Conservation (phyloP, 495 filamentous ascomycete species). For the Chaetomidium leptoderma region DNA sequence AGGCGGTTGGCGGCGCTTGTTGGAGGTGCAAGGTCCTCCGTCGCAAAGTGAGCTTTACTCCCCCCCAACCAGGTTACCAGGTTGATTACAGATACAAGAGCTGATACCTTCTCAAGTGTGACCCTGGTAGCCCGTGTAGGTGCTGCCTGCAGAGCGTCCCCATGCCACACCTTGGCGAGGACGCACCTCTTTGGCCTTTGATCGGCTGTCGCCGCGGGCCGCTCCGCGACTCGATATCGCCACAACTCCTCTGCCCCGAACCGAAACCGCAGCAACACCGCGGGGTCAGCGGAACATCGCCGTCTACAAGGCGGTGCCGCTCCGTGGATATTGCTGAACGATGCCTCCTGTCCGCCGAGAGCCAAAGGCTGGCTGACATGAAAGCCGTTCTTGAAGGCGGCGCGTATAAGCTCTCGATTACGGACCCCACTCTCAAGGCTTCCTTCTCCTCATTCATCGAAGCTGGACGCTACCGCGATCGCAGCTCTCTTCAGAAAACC, state of each 20-base stretch:
- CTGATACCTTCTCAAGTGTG: conserved; percentile 26
- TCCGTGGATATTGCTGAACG: conserved; percentile 25
- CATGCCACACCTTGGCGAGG: conserved; percentile 28
- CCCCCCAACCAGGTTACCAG: no score
- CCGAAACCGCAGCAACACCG: neutral
- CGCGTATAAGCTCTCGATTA: conserved; percentile 26
- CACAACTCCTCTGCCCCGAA: conserved; percentile 29
- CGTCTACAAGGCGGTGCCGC: conserved; percentile 14
- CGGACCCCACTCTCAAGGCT: conserved; percentile 16
- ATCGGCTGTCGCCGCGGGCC: conserved; percentile 34
- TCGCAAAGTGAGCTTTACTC: conserved; percentile 24
- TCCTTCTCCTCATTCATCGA: conserved; percentile 26
- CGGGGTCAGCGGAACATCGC: neutral
- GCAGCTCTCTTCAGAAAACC: conserved; percentile 22
- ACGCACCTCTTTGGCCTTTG: conserved; percentile 33
- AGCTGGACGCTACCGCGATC: conserved; percentile 28
- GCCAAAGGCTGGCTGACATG: conserved; percentile 30
- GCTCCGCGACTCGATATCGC: conserved; percentile 25
- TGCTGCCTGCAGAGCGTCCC: conserved; percentile 32
- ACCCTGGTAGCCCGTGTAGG: conserved; percentile 28
- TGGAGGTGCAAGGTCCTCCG: conserved; percentile 38
- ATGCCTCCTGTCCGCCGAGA: conserved; percentile 26
- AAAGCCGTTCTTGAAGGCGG: conserved; percentile 31
- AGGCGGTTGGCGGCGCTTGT: conserved; percentile 30
- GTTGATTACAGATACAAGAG: neutral